phyloP scores from a whole-genome alignment of 2,329 filamentous ascomycete genomes.

The Parastagonospora avenae region DNA sequence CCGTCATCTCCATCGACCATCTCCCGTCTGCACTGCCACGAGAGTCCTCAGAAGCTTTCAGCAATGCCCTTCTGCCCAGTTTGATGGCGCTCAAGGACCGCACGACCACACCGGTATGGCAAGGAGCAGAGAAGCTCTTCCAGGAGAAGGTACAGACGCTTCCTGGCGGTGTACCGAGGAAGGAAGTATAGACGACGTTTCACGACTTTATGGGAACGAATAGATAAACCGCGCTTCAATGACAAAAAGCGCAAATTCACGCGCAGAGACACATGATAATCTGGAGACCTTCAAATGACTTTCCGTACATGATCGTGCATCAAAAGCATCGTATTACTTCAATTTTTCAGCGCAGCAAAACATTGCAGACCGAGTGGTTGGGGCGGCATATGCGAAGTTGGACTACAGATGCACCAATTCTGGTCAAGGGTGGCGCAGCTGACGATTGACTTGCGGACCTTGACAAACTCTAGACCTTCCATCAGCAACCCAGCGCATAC shows the following conservation, averaged over 20 bases:
- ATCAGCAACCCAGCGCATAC: too few species aligned
- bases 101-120: slow-evolving; percentile 77
- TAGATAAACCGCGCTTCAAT: neutral
- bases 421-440: too few species aligned
- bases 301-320: too few species aligned
- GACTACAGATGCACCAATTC: too few species aligned
- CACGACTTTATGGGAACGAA: neutral
- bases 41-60: slow-evolving; percentile 87
- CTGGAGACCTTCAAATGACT: too few species aligned
- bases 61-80: slow-evolving; percentile 75
- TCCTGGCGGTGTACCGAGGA: slow-evolving; percentile 53
- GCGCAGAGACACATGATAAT: neutral
- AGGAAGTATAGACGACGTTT: slow-evolving; percentile 26
- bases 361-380: too few species aligned
- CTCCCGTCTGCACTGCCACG: slow-evolving; percentile 72
- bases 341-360: too few species aligned
- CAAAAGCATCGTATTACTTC: too few species aligned
- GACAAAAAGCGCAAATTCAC: neutral
- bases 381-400: too few species aligned
- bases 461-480: too few species aligned
- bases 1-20: slow-evolving; percentile 70
- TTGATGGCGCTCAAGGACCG: slow-evolving; percentile 79
- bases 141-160: slow-evolving; percentile 77
- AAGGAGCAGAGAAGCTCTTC: slow-evolving; percentile 82
- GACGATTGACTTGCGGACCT: too few species aligned